Evolutionary conservation across 306 rosid species (phyloP).

Genomic region (Trichosanthes cucumerina): DNA sequence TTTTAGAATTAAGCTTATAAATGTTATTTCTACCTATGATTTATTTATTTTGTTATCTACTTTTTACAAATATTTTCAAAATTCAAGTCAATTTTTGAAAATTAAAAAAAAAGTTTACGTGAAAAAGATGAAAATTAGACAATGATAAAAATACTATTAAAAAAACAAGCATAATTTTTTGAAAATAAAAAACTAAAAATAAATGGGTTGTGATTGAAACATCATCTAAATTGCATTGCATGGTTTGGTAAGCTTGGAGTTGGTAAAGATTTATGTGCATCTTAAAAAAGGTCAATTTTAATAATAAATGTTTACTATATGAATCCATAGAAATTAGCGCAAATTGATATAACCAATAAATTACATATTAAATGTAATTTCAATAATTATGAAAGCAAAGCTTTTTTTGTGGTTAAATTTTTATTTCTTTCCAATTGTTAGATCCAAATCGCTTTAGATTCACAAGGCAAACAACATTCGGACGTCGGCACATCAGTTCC

Average conservation of each 20-base stretch:
- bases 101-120: too few species aligned
- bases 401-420: neutral
- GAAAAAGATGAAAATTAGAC: too few species aligned
- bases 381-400: neutral
- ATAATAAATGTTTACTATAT: neutral
- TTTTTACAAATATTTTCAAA: too few species aligned
- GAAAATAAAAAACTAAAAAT: too few species aligned
- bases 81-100: too few species aligned
- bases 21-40: too few species aligned
- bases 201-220: too few species aligned
- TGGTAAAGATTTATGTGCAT: neutral
- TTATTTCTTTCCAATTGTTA: neutral
- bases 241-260: neutral
- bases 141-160: too few species aligned
- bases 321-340: neutral
- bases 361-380: neutral
- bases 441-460: conserved; percentile 52
- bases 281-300: neutral
- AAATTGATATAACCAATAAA: neutral
- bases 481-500: conserved; percentile 36
- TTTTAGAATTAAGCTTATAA: too few species aligned
- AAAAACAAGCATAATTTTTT: too few species aligned
- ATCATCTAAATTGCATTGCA: too few species aligned
- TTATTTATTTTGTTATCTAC: too few species aligned
- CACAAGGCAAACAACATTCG: conserved; percentile 50